These are phyloP conservation scores for Colletotrichum incanum DNA, from an alignment of 2,329 filamentous ascomycete species.

Conservation along the genomic window DNA sequence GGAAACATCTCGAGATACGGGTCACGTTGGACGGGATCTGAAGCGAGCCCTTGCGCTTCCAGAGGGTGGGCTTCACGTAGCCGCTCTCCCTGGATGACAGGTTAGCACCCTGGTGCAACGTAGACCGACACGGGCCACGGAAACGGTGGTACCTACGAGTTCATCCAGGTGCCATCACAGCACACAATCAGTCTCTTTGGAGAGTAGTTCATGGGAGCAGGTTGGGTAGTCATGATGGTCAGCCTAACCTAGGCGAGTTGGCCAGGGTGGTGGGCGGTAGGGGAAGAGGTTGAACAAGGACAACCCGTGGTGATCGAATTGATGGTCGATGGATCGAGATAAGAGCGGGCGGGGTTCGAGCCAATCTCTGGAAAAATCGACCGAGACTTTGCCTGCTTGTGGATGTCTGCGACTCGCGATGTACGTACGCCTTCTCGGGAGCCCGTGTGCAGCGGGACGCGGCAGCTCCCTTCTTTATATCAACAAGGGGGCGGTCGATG, in stretches of 20 bases:
- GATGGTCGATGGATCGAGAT: neutral
- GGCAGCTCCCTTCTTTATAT: slow-evolving; percentile 37
- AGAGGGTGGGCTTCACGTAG: slow-evolving; percentile 57
- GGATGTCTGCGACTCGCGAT: slow-evolving; percentile 16
- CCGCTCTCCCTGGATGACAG: slow-evolving; percentile 58
- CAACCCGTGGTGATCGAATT: neutral
- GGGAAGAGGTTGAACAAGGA: neutral
- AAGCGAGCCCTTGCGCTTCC: slow-evolving; percentile 57
- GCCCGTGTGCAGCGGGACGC: neutral
- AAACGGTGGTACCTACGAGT: slow-evolving; percentile 51
- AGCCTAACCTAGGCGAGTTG: neutral
- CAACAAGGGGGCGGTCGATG: slow-evolving; percentile 14
- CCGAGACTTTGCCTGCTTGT: slow-evolving; percentile 2
- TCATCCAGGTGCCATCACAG: slow-evolving; percentile 71
- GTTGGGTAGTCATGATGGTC: slow-evolving; percentile 15
- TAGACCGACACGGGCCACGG: no score
- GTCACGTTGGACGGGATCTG: slow-evolving; percentile 74
- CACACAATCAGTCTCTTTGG: slow-evolving; percentile 66
- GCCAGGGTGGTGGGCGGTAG: neutral
- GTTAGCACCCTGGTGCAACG: slow-evolving; percentile 9
- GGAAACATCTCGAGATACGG: slow-evolving; percentile 71
- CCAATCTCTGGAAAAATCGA: neutral
- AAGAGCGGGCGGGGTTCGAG: neutral
- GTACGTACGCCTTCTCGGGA: neutral
- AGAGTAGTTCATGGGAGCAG: slow-evolving; percentile 24